Evolutionary conservation across 129 eudicot species (phyloP).

Genomic region (Saussurea involucrata): DNA sequence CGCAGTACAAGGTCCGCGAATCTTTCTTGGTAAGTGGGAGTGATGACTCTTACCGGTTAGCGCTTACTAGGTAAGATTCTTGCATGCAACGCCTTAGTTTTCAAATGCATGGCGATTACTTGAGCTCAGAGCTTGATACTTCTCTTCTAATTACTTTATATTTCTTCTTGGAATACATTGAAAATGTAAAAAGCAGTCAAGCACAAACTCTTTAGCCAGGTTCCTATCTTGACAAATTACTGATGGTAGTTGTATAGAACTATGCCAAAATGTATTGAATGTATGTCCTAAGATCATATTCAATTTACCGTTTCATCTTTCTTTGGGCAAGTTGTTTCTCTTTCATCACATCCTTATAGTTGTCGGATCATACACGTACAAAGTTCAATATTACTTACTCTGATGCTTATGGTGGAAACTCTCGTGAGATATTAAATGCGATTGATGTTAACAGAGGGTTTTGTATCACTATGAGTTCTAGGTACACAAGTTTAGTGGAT

Average conservation of each 20-base stretch:
- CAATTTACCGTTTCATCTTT: slow-evolving; percentile 61
- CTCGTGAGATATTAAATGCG: neutral
- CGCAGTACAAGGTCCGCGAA: too few relatives aligned
- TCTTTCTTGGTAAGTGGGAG: too few relatives aligned
- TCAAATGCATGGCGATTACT: slow-evolving; percentile 68
- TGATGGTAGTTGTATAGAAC: too few relatives aligned
- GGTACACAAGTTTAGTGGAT: slow-evolving; percentile 64
- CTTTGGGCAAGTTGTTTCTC: slow-evolving; percentile 62
- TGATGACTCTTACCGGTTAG: too few relatives aligned
- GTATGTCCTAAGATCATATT: slow-evolving; percentile 59
- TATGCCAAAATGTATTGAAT: slow-evolving; percentile 48
- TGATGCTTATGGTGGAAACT: neutral
- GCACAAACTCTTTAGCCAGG: neutral
- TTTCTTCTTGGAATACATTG: neutral
- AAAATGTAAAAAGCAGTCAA: neutral
- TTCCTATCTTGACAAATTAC: neutral
- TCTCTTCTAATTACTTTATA: neutral
- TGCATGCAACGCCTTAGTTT: slow-evolving; percentile 40
- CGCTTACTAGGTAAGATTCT: too few relatives aligned
- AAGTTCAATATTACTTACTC: neutral
- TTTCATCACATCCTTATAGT: slow-evolving; percentile 75
- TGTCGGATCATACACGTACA: slow-evolving; percentile 74
- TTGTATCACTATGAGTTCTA: slow-evolving; percentile 84
- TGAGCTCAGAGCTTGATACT: neutral
- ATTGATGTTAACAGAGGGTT: slow-evolving; percentile 52